phyloP scores from a whole-genome alignment of 371 early-diverging fungal species.

The Syncephalis plumigaleata region DNA sequence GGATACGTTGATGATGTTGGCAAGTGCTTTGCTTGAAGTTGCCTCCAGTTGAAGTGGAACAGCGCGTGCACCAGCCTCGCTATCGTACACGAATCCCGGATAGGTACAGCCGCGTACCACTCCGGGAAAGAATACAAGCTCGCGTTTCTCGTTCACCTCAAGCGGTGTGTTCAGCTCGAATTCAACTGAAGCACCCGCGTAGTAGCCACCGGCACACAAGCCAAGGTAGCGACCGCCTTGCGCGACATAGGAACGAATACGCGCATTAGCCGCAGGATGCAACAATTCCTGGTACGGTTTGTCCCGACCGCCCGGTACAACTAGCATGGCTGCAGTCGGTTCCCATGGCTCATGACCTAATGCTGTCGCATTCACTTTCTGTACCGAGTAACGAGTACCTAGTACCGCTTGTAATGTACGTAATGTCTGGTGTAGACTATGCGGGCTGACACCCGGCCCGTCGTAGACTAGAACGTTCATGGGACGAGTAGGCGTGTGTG shows the following conservation, averaged over 20 bases:
- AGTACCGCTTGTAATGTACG: slow-evolving; percentile 43
- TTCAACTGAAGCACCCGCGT: slow-evolving; percentile 41
- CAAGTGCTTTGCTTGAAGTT: background rate
- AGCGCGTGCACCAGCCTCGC: slow-evolving; percentile 39
- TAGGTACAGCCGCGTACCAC: slow-evolving; percentile 53
- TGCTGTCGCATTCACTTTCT: slow-evolving; percentile 50
- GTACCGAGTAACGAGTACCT: slow-evolving; percentile 68
- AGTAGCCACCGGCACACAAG: slow-evolving; percentile 88
- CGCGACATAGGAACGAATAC: slow-evolving; percentile 50
- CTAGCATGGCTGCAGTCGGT: slow-evolving; percentile 54
- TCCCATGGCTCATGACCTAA: slow-evolving; percentile 74
- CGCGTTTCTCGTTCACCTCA: slow-evolving; percentile 54
- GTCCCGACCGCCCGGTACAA: slow-evolving; percentile 85
- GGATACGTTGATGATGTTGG: background rate
- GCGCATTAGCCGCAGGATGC: slow-evolving; percentile 28
- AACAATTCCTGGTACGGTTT: slow-evolving; percentile 56
- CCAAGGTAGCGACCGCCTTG: slow-evolving; percentile 79
- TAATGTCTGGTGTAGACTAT: slow-evolving; percentile 42
- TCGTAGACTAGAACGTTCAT: slow-evolving; percentile 81
- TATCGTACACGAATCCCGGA: slow-evolving; percentile 63
- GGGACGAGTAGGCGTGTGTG: no score
- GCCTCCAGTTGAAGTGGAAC: slow-evolving; percentile 2
- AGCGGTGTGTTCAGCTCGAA: slow-evolving; percentile 54
- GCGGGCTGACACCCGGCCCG: slow-evolving; percentile 53
- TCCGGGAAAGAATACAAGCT: slow-evolving; percentile 53